phyloP scores from a whole-genome alignment of 208 protist genomes.

The Crithidia brevicula region DNA sequence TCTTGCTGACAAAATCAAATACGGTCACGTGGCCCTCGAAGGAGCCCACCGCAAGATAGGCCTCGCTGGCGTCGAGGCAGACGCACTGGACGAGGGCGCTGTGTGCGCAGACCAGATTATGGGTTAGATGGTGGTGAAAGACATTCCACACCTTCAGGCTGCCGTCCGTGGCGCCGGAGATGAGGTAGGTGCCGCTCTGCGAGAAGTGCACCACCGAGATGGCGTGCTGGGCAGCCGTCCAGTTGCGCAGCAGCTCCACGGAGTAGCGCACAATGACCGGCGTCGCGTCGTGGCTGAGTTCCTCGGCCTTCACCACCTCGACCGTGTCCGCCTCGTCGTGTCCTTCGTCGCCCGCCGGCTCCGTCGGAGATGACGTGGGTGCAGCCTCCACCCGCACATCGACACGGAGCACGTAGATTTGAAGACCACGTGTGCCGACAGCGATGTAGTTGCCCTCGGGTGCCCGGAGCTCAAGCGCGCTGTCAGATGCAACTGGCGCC shows the following conservation, averaged over 20 bases:
- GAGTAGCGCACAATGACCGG: constrained; percentile 29
- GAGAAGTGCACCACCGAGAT: constrained; percentile 86
- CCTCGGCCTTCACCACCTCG: neutral
- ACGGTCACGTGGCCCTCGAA: constrained; percentile 87
- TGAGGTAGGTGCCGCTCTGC: constrained; percentile 61
- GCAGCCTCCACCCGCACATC: constrained; percentile 34
- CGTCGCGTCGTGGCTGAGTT: neutral
- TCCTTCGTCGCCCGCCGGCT: neutral
- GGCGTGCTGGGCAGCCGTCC: constrained; percentile 89
- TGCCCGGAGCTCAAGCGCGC: constrained; percentile 30
- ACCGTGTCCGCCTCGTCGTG: constrained; percentile 1
- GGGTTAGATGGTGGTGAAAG: constrained; percentile 90
- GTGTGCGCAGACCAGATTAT: constrained; percentile 76
- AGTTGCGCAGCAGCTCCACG: constrained; percentile 55
- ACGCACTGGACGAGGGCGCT: constrained; percentile 63
- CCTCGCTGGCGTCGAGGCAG: constrained; percentile 65
- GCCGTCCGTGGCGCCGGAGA: constrained; percentile 85
- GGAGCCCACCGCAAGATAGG: constrained; percentile 70
- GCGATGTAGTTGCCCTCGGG: constrained; percentile 80
- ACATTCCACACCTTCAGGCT: constrained; percentile 89
- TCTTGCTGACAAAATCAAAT: constrained; percentile 83
- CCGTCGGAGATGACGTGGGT: no score
- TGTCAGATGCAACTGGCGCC: no score
- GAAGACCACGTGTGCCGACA: constrained; percentile 74
- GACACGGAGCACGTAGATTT: constrained; percentile 80